phyloP scores from a whole-genome alignment of 805 yeast species.

The Saccharomyces paradoxus region DNA sequence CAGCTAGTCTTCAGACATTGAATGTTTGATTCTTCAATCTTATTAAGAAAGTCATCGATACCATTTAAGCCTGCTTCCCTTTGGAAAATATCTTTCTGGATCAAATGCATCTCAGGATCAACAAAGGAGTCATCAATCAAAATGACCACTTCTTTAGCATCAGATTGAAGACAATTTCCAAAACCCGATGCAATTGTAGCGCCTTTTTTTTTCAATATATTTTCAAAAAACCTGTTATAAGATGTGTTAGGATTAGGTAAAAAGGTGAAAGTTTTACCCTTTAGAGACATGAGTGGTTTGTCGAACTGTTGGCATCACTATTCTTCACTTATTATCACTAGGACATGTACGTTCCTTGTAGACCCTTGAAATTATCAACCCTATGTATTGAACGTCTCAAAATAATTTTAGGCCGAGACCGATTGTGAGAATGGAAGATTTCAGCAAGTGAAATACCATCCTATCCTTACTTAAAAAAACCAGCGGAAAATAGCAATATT shows the following conservation, averaged over 20 bases:
- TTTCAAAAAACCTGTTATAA: slow-evolving; percentile 9
- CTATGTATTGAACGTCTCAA: neutral
- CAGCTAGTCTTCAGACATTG: slow-evolving; percentile 10
- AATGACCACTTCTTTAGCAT: slow-evolving; percentile 6
- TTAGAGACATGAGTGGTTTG: neutral
- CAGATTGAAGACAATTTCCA: neutral
- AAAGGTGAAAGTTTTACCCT: slow-evolving; percentile 6
- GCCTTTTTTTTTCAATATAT: slow-evolving; percentile 16
- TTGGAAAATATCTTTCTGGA: slow-evolving; percentile 12
- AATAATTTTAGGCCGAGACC: neutral
- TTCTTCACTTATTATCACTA: neutral
- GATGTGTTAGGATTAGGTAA: slow-evolving; percentile 17
- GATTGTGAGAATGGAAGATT: neutral
- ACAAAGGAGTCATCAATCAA: slow-evolving; percentile 24
- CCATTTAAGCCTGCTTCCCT: slow-evolving; percentile 16
- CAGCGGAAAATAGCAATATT: neutral
- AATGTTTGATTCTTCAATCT: slow-evolving; percentile 5
- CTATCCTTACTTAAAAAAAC: neutral
- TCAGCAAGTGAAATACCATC: neutral
- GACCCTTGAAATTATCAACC: neutral
- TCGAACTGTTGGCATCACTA: neutral
- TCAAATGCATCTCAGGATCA: slow-evolving; percentile 6
- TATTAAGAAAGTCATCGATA: slow-evolving; percentile 5
- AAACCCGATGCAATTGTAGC: slow-evolving; percentile 11
- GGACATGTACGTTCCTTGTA: neutral